Percentiles rank a stretch among this genome's conserved stretches.
These are phyloP conservation scores for Wickerhamomyces sp. DNA, from an alignment of 1,139 yeast species.

Conservation along the genomic window DNA sequence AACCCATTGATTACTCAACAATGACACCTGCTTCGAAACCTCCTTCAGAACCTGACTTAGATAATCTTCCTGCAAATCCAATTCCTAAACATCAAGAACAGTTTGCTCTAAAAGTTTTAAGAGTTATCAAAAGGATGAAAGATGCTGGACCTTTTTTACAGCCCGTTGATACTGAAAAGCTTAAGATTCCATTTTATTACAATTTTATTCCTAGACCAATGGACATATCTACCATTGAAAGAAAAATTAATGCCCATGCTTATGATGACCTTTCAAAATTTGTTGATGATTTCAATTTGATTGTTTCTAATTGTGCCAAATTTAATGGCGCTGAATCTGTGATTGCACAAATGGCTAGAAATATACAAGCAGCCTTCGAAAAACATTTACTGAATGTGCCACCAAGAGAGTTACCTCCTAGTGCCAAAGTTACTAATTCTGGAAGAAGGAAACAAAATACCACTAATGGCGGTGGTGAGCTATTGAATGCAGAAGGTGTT, in stretches of 20 bases:
- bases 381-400: conserved; percentile 94
- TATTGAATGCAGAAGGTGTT: conserved; percentile 39
- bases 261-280: conserved; percentile 69
- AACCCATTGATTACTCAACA: conserved; percentile 4
- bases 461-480: conserved; percentile 25
- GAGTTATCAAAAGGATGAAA: conserved; percentile 82
- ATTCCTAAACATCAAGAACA: conserved; percentile 80
- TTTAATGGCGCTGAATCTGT: conserved; percentile 84
- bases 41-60: conserved; percentile 65
- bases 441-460: conserved; percentile 23
- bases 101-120: conserved; percentile 56
- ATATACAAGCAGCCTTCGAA: conserved; percentile 86
- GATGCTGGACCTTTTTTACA: conserved; percentile 87
- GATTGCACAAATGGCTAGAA: conserved; percentile 87
- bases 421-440: conserved; percentile 21
- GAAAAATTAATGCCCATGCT: conserved; percentile 63
- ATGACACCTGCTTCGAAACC: conserved; percentile 69
- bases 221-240: conserved; percentile 91
- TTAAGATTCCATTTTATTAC: conserved; percentile 87
- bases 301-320: conserved; percentile 75
- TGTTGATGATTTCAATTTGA: conserved; percentile 75
- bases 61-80: conserved; percentile 62
- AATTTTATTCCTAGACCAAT: conserved; percentile 83
- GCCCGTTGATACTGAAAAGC: conserved; percentile 87
- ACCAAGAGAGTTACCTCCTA: conserved; percentile 55